A percentile compares a stretch with the other conserved stretches of the same genome.
Conservation (phyloP, 306 rosid species). For the Pyrus pyrifolia region DNA sequence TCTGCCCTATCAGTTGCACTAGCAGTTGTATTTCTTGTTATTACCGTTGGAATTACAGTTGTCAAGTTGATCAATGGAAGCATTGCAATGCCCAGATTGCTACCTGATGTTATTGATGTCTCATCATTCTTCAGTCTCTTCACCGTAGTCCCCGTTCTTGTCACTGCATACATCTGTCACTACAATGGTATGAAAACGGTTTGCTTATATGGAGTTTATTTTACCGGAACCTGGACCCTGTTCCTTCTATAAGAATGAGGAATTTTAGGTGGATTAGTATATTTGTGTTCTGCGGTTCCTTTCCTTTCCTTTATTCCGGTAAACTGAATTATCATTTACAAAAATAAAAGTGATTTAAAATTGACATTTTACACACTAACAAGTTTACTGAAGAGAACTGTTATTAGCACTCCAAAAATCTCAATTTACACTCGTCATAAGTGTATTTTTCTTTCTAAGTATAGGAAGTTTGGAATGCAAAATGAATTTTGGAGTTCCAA, state of each 20-base stretch:
- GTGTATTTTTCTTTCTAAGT: too few relatives aligned
- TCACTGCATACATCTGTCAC: slow-evolving; percentile 79
- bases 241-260: not conserved
- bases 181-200: slow-evolving; percentile 57
- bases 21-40: slow-evolving; percentile 75
- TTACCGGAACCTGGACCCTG: slow-evolving; percentile 3
- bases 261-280: not conserved
- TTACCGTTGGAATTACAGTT: slow-evolving; percentile 73
- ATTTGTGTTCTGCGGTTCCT: not conserved
- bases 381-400: not conserved
- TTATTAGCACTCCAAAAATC: too few relatives aligned
- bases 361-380: not conserved
- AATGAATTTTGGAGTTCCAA: too few relatives aligned
- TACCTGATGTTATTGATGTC: slow-evolving; percentile 54
- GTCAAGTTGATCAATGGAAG: slow-evolving; percentile 66
- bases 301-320: not conserved
- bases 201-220: not conserved
- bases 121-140: slow-evolving; percentile 53
- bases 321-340: not conserved
- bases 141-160: slow-evolving; percentile 76
- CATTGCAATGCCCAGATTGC: slow-evolving; percentile 64
- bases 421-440: too few relatives aligned
- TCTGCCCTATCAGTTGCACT: slow-evolving; percentile 79
- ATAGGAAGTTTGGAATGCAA: too few relatives aligned
- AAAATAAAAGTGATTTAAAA: not conserved